Conservation (phyloP, 331 rosid genomes). For the Prunus yedoensis region DNA sequence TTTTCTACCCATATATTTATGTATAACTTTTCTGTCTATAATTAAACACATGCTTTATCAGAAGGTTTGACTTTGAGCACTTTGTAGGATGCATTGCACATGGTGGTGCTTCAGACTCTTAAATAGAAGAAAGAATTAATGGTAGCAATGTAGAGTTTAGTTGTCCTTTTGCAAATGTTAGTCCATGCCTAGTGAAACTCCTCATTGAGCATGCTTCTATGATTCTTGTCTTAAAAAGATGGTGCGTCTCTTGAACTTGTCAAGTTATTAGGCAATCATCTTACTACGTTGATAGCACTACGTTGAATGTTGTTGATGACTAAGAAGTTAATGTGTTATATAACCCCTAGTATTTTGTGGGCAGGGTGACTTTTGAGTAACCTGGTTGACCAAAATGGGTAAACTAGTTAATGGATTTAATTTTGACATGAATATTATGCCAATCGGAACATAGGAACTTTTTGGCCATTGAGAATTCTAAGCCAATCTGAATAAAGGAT, state of each 20-base stretch:
- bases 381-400: background rate
- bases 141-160: background rate
- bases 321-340: background rate
- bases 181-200: background rate
- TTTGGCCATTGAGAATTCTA: background rate
- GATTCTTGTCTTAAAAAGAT: background rate
- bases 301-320: background rate
- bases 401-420: background rate
- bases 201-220: background rate
- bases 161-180: background rate
- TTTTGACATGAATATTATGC: background rate
- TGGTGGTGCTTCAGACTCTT: background rate
- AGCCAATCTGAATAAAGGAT: background rate
- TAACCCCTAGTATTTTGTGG: background rate
- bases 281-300: background rate
- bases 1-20: background rate
- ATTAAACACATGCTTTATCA: background rate
- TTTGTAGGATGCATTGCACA: background rate
- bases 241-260: background rate
- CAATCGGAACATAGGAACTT: background rate
- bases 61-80: background rate
- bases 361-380: background rate
- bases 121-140: background rate
- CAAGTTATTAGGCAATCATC: background rate
- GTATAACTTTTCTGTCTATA: background rate